Base-by-base conservation (phyloP, 768 basidiomycete species). In the Pluteus cervinus region DNA sequence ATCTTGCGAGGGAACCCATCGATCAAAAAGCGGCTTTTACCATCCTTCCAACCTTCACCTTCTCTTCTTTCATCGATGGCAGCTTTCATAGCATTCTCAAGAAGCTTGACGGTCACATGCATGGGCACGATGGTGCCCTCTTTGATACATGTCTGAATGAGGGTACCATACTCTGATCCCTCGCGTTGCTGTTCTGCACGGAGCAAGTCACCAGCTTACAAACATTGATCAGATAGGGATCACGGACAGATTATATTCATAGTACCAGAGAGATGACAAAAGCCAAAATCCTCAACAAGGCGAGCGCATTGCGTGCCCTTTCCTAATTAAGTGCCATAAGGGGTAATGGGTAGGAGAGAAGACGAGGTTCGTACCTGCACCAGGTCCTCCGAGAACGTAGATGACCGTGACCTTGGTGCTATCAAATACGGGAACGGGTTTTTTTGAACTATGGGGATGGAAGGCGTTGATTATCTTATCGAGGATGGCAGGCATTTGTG, bases 1-100 rank as follows among this genome's bases (percentile, higher is more conserved):
- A 98, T 92, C 70, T 98, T 92, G 43, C 94, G 76, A 38, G 94
- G 96, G 63, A 98, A 98, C 1, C 94, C 96, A 46, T 99, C 94
- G 44, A 99, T 81, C 50, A 98, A 71, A 70, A 98, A 99, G 31
- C 90, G 79, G 23, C 88, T 89, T 36, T 62, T 66, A 17, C 83
- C 87, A 22, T 75, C 63, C 7, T 57, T 58, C 90, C 89, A 92
- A 15, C 75, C 79, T 5, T 69, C 63, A 8, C 67, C 65, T 0
- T 60, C 40, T 33, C 55, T 58, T 14, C 50, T 50, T 52, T 72
- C 61, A 22, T 62, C 48, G 25, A 92, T 55, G 9, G 75, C 76
- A 26, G 61, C 74, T 16, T 57, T 51, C 86, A 99, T 98, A 6
- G 94, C 92, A 54, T 86, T 91, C 68, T 94, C 80, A 47, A 99